Evolutionary conservation across 2,329 filamentous ascomycete genomes (phyloP).

Genomic region (Blastomyces emzantsi): DNA sequence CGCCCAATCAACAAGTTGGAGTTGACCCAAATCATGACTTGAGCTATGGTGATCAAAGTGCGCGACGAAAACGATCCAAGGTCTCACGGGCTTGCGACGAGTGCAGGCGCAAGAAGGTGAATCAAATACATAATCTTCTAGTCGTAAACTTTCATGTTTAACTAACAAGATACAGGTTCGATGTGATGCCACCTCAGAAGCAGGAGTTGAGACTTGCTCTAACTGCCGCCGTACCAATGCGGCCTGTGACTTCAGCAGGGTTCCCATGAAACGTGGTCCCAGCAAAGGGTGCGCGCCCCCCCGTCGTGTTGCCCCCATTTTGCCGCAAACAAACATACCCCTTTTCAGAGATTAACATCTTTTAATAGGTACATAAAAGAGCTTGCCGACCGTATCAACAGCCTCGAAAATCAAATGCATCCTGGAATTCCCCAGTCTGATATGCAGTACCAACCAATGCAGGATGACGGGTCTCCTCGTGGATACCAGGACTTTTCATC

Average conservation of each 20-base stretch:
- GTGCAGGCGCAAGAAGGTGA: conserved; percentile 71
- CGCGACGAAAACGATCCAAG: conserved; percentile 70
- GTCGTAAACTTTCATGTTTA: conserved; percentile 18
- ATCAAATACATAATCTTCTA: conserved; percentile 14
- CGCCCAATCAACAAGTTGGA: conserved; percentile 37
- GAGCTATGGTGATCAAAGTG: conserved; percentile 51
- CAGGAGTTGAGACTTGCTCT: conserved; percentile 63
- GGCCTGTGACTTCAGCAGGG: conserved; percentile 74
- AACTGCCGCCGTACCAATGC: conserved; percentile 70
- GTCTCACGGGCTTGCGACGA: conserved; percentile 85
- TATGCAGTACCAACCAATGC: conserved; percentile 37
- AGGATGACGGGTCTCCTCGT: conserved; percentile 32
- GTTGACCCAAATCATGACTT: conserved; percentile 40
- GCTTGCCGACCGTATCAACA: conserved; percentile 73
- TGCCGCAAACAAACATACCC: not conserved
- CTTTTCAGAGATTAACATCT: not conserved
- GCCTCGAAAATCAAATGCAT: conserved; percentile 67
- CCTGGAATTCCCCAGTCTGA: conserved; percentile 25
- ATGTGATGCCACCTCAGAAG: conserved; percentile 72
- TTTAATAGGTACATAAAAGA: conserved; percentile 72
- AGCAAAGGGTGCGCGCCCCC: conserved; percentile 62
- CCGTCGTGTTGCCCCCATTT: not conserved
- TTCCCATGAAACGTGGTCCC: conserved; percentile 79
- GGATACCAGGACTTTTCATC: conserved; percentile 47
- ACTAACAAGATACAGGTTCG: conserved; percentile 49